Base-by-base conservation (phyloP, 2,329 filamentous ascomycete genomes). In the Chalaropsis thielavioides region DNA sequence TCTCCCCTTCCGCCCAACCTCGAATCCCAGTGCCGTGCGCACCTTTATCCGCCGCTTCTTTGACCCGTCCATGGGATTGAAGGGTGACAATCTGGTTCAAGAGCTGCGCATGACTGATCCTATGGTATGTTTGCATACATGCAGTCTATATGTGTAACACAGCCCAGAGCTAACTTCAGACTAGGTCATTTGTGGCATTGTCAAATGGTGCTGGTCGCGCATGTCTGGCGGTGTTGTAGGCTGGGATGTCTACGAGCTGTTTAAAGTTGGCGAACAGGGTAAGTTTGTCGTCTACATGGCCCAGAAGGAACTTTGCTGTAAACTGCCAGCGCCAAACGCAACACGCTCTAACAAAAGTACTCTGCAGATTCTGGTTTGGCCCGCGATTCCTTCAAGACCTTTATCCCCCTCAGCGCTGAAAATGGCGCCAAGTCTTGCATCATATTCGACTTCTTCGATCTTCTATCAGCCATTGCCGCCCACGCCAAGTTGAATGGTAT, bases 201-300 rank as follows among this genome's bases (percentile, higher is more conserved):
- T 94, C 69, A 99, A 97, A 79, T 99, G 94, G 94, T 97, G 92
- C 75, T 99, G 94, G 94, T 92, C 90, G 74, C 85, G 94, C 76
- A 79, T 99, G 62, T 84, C 88, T 51, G 90, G 91, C 67, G 94
- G 94, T 71, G 86, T 99, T 15, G 92, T 99, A 43, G 91, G 90
- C 66, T 97, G 94, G 94, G 91, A 96, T 72, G 90, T 90, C 51
- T 99, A 99, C 73, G 92, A 97, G 73, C 82, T 95, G 24, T 99
- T 99, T 80, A 91, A 89, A 72, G 87, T 95, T 69, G 94, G 94
- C 73, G 94, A 99, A 77, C 84, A 88, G 79, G 91, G 91, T 95
- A 82, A 61, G 75, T 65, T 49, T 43, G 19, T 24, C 5, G 19
- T 19, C 8, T 8, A 19, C 24, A 24, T 51, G 11, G 3, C 46